Conservation (phyloP, 2,329 filamentous ascomycete species). For the Byssothecium circinans region DNA sequence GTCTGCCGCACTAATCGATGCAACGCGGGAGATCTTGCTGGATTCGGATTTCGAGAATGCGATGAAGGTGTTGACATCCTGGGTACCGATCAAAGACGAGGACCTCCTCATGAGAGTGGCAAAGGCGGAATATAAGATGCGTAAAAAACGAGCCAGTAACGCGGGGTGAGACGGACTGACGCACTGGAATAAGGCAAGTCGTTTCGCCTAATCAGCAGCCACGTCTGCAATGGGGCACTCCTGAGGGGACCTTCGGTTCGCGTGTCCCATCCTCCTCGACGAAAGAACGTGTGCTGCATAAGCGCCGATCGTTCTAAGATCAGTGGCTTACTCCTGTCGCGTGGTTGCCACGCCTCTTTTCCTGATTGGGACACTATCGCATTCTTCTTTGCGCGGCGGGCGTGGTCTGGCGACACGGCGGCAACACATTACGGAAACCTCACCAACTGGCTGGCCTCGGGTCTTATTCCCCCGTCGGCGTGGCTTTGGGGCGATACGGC, state of each 20-base stretch:
- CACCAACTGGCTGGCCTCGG: background rate
- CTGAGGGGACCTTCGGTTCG: conserved; percentile 16
- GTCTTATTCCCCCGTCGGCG: background rate
- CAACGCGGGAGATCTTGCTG: conserved; percentile 81
- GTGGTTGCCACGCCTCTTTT: conserved; percentile 22
- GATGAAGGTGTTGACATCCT: conserved; percentile 95
- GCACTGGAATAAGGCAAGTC: conserved; percentile 14
- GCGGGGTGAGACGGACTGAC: conserved; percentile 17
- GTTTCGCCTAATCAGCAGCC: conserved; percentile 12
- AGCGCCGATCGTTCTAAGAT: conserved; percentile 34
- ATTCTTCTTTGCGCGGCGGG: conserved; percentile 2
- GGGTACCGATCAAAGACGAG: conserved; percentile 91
- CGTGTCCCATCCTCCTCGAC: conserved; percentile 28
- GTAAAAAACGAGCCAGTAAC: conserved; percentile 53
- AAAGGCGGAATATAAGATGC: conserved; percentile 80
- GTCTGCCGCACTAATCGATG: conserved; percentile 86
- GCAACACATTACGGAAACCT: conserved; percentile 13
- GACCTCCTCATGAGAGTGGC: conserved; percentile 90
- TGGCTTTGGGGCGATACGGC: conserved; percentile 1
- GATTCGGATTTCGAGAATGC: conserved; percentile 96
- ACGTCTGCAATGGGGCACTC: conserved; percentile 13
- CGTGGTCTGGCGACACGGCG: background rate
- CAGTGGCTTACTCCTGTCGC: conserved; percentile 39
- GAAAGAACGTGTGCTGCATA: conserved; percentile 22
- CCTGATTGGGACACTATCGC: conserved; percentile 15